Base-by-base conservation (phyloP, 106 monocot genomes). In the Allium sativum region DNA sequence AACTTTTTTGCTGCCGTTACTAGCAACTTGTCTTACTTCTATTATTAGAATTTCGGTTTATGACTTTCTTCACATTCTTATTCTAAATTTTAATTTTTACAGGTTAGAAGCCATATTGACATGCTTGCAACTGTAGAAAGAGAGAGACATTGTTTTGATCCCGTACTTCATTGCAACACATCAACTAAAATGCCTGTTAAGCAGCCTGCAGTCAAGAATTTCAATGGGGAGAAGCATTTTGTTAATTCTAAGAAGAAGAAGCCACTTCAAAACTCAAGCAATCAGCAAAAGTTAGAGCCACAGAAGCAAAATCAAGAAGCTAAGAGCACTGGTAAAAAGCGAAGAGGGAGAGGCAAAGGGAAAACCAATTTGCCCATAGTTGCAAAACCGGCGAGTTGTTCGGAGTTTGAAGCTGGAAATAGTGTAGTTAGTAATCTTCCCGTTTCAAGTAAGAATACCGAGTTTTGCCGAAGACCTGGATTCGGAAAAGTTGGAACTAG, bases 381-480 rank as follows among this genome's bases (percentile, higher is more conserved):
- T 10, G 48, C 18, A 44, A 21, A n/a, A 31, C 31, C 2, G 11
- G 43, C 18, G 15, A 52, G 50, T 43, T 22, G n/a, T 15, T 12
- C 42, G 21, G 66, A 20, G 18, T 16, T 18, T 41, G 48, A 3
- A 17, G 11, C 16, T 4, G 40, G 58, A 21, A 52, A 21, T 7
- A 57, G 42, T 19, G 42, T 42, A 31, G 47, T 65, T 18, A 71
- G 59, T 31, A 31, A 31, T 40, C 77, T 79, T 19, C 86, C 84
- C 0, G 75, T 73, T 6, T 84, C 95, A 12, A 87, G 61, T 58
- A 86, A 80, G 68, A 74, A 58, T 7, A 45, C 84, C 11, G 42
- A 44, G 7, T 95, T 95, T 53, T 69, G 48, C 14, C 68, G 79
- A 10, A 75, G 94, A 45, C 94, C 94, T 10, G 84, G 90, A 10